phyloP scores from a whole-genome alignment of 148 eudicot species.

The Rhododendron henanense region DNA sequence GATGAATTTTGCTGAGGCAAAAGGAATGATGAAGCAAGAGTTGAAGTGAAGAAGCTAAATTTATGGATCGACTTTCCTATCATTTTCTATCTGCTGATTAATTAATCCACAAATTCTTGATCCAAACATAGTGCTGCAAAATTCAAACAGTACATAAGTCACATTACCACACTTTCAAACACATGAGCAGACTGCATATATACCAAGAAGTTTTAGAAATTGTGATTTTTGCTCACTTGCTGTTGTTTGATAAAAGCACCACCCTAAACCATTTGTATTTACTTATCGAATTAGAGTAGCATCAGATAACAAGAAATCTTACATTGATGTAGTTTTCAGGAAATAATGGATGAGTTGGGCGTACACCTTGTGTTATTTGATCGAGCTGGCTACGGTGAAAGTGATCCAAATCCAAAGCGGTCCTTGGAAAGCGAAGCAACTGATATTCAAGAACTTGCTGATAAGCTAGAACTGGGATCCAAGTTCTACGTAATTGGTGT shows the following conservation, averaged over 20 bases:
- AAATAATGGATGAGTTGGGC: slow-evolving; percentile 43
- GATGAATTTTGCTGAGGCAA: not conserved
- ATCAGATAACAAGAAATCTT: not conserved
- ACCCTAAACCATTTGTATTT: not conserved
- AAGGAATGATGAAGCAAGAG: not conserved
- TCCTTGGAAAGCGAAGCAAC: slow-evolving; percentile 45
- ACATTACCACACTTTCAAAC: not conserved
- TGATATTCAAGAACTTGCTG: slow-evolving; percentile 66
- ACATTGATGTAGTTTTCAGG: slow-evolving; percentile 48
- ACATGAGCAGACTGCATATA: not conserved
- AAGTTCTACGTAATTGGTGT: slow-evolving; percentile 63
- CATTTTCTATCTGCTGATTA: not conserved
- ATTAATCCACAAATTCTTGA: not conserved
- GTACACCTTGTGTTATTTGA: slow-evolving; percentile 52
- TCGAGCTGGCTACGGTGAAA: slow-evolving; percentile 66
- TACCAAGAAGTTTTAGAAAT: not conserved
- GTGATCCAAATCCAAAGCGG: slow-evolving; percentile 61
- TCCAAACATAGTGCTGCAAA: not conserved
- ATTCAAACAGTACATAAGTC: not conserved
- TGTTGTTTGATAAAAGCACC: not conserved
- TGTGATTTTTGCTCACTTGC: not conserved
- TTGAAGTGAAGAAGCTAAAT: not conserved
- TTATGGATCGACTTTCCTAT: not conserved
- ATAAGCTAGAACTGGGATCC: slow-evolving; percentile 49
- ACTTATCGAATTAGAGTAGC: not conserved